Evolutionary conservation across 306 rosid species (phyloP).

Genomic region (Trichosanthes cucumerina): DNA sequence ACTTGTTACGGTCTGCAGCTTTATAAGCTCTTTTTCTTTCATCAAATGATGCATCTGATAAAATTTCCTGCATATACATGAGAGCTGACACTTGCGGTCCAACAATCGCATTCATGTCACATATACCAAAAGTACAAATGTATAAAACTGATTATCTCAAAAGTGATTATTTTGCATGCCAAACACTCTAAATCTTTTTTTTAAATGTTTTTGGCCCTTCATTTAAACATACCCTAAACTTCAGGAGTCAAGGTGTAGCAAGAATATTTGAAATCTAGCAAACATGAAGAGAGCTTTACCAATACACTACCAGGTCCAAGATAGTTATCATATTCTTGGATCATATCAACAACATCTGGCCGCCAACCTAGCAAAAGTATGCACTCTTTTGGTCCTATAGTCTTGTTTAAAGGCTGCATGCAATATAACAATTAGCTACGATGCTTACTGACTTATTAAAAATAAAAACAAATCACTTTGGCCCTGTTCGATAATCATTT

Average conservation of each 20-base stretch:
- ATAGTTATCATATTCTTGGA: constrained; percentile 89
- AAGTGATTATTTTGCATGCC: background rate
- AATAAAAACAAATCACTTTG: background rate
- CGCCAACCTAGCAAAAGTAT: constrained; percentile 96
- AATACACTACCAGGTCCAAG: constrained; percentile 93
- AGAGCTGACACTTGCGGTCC: constrained; percentile 9
- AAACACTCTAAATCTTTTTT: too few species aligned
- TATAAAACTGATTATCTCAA: background rate
- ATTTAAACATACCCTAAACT: background rate
- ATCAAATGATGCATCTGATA: constrained; percentile 60
- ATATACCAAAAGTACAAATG: constrained; percentile 1
- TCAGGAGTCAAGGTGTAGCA: background rate
- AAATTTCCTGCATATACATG: constrained; percentile 53
- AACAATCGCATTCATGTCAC: background rate
- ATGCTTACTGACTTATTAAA: background rate
- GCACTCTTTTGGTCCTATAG: constrained; percentile 69
- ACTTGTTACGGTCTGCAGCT: constrained; percentile 32
- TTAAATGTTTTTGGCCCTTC: background rate
- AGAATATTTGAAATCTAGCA: background rate
- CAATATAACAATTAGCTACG: background rate
- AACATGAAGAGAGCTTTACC: constrained; percentile 39
- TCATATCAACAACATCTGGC: constrained; percentile 64
- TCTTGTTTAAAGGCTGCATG: constrained; percentile 60
- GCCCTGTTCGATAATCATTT: background rate
- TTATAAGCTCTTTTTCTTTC: constrained; percentile 46